Evolutionary conservation across 2,329 filamentous ascomycete species (phyloP).

Genomic region (Botryosphaeria dothidea): DNA sequence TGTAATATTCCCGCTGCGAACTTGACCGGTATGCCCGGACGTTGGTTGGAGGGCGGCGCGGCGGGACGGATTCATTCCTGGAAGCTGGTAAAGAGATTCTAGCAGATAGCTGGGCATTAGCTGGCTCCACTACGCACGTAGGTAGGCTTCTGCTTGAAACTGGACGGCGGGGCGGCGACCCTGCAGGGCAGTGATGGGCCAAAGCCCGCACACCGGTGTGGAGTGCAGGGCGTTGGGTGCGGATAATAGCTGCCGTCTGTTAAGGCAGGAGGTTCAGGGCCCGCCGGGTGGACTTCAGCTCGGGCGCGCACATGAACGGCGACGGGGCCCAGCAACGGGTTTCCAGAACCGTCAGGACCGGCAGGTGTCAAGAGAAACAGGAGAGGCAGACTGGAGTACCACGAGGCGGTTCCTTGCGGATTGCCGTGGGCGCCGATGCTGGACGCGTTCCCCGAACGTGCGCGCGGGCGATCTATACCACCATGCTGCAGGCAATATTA

Average conservation of each 20-base stretch:
- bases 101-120: conserved; percentile 14
- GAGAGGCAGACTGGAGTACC: neutral
- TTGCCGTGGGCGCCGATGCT: conserved; percentile 7
- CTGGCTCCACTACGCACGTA: conserved; percentile 4
- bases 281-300: neutral
- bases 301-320: neutral
- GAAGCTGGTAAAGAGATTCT: conserved; percentile 5
- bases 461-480: conserved; percentile 14
- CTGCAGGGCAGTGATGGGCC: conserved; percentile 13
- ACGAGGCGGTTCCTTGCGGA: conserved; percentile 2
- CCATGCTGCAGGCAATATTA: conserved; percentile 6
- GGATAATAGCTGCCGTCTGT: conserved; percentile 7
- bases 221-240: neutral
- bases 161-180: conserved; percentile 5
- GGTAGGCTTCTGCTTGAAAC: conserved; percentile 1
- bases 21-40: conserved; percentile 15
- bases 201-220: conserved; percentile 13
- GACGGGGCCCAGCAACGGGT: neutral
- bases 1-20: conserved; percentile 15
- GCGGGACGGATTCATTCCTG: neutral
- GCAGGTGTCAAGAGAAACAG: conserved; percentile 17
- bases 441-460: conserved; percentile 13
- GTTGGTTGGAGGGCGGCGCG: neutral
- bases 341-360: neutral
- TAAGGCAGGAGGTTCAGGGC: conserved; percentile 5